Conservation (phyloP, 1,139 yeast species). For the Schwanniomyces etchellsii region DNA sequence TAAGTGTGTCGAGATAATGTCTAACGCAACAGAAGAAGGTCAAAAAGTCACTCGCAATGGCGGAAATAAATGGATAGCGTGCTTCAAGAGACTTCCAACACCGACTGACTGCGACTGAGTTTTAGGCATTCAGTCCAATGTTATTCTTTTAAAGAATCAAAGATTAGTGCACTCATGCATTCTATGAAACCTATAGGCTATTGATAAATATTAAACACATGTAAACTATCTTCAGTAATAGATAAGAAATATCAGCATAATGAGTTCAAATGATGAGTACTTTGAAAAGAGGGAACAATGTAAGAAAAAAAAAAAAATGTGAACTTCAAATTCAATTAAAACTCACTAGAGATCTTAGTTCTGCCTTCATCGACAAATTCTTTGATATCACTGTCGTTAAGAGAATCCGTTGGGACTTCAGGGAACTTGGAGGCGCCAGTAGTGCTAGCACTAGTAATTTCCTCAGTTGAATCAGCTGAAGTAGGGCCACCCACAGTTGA, state of each 20-base stretch:
- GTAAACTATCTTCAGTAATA: too few species aligned
- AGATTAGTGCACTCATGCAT: too few species aligned
- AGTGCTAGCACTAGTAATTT: constrained; percentile 17
- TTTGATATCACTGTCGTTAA: constrained; percentile 12
- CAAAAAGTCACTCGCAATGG: constrained; percentile 89
- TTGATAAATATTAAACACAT: too few species aligned
- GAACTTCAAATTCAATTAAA: too few species aligned
- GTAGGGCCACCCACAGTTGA: constrained; percentile 54
- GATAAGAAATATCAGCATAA: too few species aligned
- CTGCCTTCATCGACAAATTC: constrained; percentile 20
- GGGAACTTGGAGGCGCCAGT: constrained; percentile 37
- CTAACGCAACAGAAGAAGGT: constrained; percentile 92
- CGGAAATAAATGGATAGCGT: constrained; percentile 84
- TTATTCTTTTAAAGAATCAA: too few species aligned
- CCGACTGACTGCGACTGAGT: constrained; percentile 35
- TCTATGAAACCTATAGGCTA: too few species aligned
- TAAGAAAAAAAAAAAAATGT: too few species aligned
- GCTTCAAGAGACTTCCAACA: constrained; percentile 69
- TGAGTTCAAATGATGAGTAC: too few species aligned
- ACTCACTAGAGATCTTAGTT: constrained; percentile 2
- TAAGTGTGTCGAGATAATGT: constrained; percentile 81
- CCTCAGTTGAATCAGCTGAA: constrained; percentile 11
- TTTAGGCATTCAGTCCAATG: constrained; percentile 2
- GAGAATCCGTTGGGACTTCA: constrained; percentile 38
- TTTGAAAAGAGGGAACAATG: too few species aligned